Evolutionary conservation across 345 rosid genomes (phyloP), one percentile per base, ranked within the genome.

Genomic region (Arabis alpina): DNA sequence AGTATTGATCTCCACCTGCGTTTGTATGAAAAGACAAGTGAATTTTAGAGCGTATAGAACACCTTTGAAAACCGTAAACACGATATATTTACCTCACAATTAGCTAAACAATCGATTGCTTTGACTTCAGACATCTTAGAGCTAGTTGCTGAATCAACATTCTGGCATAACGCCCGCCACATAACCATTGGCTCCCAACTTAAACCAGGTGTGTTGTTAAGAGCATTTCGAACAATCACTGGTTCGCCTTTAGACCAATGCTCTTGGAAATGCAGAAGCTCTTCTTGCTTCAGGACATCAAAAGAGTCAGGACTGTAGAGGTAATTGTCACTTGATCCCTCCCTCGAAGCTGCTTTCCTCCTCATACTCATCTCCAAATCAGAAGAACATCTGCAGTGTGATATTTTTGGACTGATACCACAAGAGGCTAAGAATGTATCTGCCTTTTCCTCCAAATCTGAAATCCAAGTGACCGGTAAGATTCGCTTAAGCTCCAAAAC

Each of bases 141-240:
- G 78, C 84, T 76, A 9, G 70, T 55, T 19, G 75, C 60, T 28
- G 79, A 66, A 77, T 86, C 87, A 55, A 34, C 72, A 53, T 76
- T 81, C 61, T 84, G 83, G 37, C 93, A 84, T 66, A 94, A 79
- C 9, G 96, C 97, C 36, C 96, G 95, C 95, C 91, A 84, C 95
- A 94, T 94, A 7, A 91, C 99, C 85, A 63, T 84, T 23, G 99
- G 99, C 71, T 94, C 99, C 99, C 99, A 91, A 80, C 96, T 94
- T 70, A 91, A 78, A 68, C 82, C 88, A 50, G 88, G 59, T 19
- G 85, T 70, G 66, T 50, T 67, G 71, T 82, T 76, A 30, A 89
- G 95, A 62, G 84, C 80, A 76, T 88, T 78, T 39, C 71, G 79
- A 71, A 89, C 98, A 7, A 91, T 87, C 61, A 94, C 83, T 0